phyloP scores from a whole-genome alignment of 2,329 filamentous ascomycete species.

The Colletotrichum echinochloae region DNA sequence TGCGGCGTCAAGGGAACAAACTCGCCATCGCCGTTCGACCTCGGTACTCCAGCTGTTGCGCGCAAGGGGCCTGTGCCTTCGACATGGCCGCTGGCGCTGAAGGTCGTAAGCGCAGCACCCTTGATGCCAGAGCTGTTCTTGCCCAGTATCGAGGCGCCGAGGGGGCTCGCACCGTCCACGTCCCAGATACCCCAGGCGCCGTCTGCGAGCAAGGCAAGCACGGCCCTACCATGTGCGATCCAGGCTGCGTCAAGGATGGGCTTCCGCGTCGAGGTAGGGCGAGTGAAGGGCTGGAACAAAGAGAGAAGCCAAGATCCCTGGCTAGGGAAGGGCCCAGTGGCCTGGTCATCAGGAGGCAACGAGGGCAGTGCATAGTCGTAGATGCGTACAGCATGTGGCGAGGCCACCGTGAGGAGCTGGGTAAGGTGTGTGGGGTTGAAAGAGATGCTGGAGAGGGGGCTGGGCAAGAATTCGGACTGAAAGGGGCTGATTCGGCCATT shows the following conservation, averaged over 20 bases:
- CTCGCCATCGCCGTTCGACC: slow-evolving; percentile 54
- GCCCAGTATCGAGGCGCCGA: slow-evolving; percentile 59
- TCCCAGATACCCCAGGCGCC: slow-evolving; percentile 79
- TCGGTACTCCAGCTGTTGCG: slow-evolving; percentile 23
- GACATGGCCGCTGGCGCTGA: slow-evolving; percentile 69
- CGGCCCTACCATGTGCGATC: slow-evolving; percentile 70
- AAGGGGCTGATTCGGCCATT: slow-evolving; percentile 59
- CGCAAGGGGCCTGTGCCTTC: slow-evolving; percentile 70
- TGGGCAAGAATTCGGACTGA: slow-evolving; percentile 69
- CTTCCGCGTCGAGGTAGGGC: slow-evolving; percentile 64
- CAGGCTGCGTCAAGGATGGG: slow-evolving; percentile 72
- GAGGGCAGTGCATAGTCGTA: slow-evolving; percentile 71
- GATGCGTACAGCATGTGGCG: slow-evolving; percentile 68
- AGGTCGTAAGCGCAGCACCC: slow-evolving; percentile 69
- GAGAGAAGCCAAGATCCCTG: slow-evolving; percentile 75
- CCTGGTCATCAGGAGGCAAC: slow-evolving; percentile 63
- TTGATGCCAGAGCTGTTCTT: slow-evolving; percentile 64
- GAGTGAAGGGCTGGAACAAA: slow-evolving; percentile 68
- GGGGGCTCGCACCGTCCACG: slow-evolving; percentile 67
- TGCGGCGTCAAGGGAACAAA: slow-evolving; percentile 75
- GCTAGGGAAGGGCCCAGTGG: slow-evolving; percentile 62
- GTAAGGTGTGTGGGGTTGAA: slow-evolving; percentile 71
- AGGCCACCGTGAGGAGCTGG: slow-evolving; percentile 68
- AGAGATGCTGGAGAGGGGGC: slow-evolving; percentile 65
- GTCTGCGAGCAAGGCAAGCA: slow-evolving; percentile 70